Conservation (phyloP, 768 basidiomycete species). For the Macrolepiota dolichaula region DNA sequence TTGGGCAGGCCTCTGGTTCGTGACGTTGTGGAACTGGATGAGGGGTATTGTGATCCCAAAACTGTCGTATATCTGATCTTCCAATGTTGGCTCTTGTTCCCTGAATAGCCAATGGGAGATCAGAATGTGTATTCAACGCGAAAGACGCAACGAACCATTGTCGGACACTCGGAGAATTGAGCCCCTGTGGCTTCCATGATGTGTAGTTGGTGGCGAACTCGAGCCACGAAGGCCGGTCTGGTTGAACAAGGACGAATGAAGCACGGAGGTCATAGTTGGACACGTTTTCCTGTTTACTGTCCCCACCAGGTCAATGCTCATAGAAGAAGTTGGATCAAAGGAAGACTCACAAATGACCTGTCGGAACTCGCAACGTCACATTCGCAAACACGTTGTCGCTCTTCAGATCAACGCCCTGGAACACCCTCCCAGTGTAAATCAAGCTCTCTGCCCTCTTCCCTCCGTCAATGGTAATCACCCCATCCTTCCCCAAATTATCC, state of each 20-base stretch:
- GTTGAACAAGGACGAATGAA: constrained; percentile 30
- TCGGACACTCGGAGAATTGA: constrained; percentile 16
- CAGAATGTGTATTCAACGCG: constrained; percentile 16
- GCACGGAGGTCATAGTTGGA: constrained; percentile 31
- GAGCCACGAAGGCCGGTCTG: constrained; percentile 26
- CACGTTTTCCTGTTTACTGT: constrained; percentile 22
- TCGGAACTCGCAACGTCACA: constrained; percentile 25
- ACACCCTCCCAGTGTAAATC: constrained; percentile 27
- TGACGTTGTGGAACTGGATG: constrained; percentile 28
- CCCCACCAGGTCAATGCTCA: not conserved
- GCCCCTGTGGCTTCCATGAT: constrained; percentile 23
- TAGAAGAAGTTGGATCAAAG: not conserved
- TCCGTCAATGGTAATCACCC: not conserved
- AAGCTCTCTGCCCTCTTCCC: constrained; percentile 12
- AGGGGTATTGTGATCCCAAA: constrained; percentile 32
- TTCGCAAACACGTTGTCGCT: constrained; percentile 22
- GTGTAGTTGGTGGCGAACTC: constrained; percentile 26
- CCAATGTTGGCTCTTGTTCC: constrained; percentile 8
- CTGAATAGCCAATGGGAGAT: not conserved
- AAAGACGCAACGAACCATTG: constrained; percentile 26
- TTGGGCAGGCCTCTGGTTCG: constrained; percentile 8
- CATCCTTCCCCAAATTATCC: not conserved
- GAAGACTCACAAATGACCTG: constrained; percentile 26
- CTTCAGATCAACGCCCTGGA: constrained; percentile 22
- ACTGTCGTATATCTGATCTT: constrained; percentile 28